Base-by-base conservation (phyloP, 2,329 filamentous ascomycete species). In the Aspergillus intermedius region DNA sequence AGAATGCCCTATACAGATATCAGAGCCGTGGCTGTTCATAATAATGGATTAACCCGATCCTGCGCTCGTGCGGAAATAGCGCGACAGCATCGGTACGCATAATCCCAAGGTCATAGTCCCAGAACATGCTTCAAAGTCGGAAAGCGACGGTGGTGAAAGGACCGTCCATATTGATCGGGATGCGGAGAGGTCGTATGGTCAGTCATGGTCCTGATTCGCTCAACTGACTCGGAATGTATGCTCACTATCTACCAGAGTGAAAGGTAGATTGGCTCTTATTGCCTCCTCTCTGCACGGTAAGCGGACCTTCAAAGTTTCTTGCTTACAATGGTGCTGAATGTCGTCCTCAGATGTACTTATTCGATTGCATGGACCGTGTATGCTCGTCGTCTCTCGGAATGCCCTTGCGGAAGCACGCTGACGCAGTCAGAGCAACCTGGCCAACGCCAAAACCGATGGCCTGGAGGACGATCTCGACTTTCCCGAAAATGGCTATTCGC, bases 401-500 rank as follows among this genome's bases (percentile, higher is more conserved):
- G 19, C 17, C 10, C 8, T 12, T 2, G 2, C n/a, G 8, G 13
- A 25, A 54, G 42, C 54, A 54, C 41, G 47, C 57, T 50, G 54
- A 66, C 46, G 40, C 49, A 12, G 15, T 2, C 28, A 65, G 66
- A 71, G 69, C 34, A 78, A 78, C 48, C 60, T 79, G 17, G 59
- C 55, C 19, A 63, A 63, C 46, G 60, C 77, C 0, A 75, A 78
- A 51, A 78, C 76, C 0, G 74, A 77, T 47, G 74, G 74, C 4
- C 62, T 74, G 32, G 69, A 73, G n/a, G 55, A 59, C 15, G 75
- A 77, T 43, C 46, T 63, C 13, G 28, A 58, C 7, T 53, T 63
- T 2, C 42, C 62, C 69, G 44, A 64, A 53, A 48, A 76, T 72
- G 49, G 68, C 10, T 63, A 62, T 23, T 62, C 60, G 1, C 44